phyloP scores from a whole-genome alignment of 2,329 filamentous ascomycete genomes.

The Fusarium mexicanum region DNA sequence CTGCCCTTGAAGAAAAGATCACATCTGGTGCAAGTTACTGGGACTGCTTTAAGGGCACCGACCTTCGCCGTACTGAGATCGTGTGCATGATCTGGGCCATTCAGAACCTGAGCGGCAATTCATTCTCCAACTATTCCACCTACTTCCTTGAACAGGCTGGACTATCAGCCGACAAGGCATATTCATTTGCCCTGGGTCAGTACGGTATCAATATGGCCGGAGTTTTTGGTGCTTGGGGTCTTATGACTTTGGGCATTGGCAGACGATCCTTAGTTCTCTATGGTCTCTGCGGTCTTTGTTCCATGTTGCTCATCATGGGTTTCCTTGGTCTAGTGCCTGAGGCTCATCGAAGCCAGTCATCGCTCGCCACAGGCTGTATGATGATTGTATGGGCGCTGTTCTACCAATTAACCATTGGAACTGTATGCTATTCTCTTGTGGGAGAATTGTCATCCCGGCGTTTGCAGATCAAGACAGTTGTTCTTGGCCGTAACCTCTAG shows the following conservation, averaged over 20 bases:
- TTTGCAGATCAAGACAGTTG: conserved; percentile 91
- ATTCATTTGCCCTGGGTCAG: conserved; percentile 70
- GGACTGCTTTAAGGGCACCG: conserved; percentile 85
- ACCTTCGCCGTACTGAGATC: conserved; percentile 80
- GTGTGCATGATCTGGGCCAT: conserved; percentile 72
- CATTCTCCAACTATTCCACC: conserved; percentile 72
- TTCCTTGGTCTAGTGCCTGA: conserved; percentile 81
- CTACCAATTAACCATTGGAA: conserved; percentile 89
- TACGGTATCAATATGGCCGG: conserved; percentile 81
- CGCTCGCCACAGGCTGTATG: conserved; percentile 83
- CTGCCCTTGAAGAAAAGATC: conserved; percentile 79
- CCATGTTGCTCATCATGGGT: conserved; percentile 84
- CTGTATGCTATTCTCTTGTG: conserved; percentile 89
- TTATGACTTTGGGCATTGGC: conserved; percentile 80
- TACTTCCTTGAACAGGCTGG: conserved; percentile 71
- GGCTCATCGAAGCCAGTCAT: conserved; percentile 65
- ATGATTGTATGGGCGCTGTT: conserved; percentile 85
- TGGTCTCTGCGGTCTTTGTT: conserved; percentile 76
- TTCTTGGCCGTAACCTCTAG: conserved; percentile 82
- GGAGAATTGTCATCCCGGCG: conserved; percentile 84
- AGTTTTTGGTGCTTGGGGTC: conserved; percentile 81
- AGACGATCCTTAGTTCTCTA: conserved; percentile 80
- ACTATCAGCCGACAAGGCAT: conserved; percentile 60
- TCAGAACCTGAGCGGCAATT: conserved; percentile 71
- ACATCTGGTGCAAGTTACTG: conserved; percentile 78